Conservation (phyloP, 2,329 filamentous ascomycete species). For the Xylaria sp. region DNA sequence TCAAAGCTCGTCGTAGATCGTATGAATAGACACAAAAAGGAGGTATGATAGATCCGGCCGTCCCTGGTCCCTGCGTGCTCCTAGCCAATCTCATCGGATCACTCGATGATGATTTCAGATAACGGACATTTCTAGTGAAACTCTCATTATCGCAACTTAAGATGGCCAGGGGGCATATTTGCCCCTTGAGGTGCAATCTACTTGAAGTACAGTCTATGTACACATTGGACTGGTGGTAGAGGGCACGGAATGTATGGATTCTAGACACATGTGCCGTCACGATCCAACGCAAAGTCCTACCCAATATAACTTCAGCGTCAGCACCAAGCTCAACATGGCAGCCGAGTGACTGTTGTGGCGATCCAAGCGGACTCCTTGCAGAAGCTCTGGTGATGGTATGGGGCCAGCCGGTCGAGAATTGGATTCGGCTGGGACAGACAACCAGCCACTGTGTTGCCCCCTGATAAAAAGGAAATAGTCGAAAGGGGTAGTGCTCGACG, state of each 20-base stretch:
- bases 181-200: constrained; percentile 3
- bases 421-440: constrained; percentile 1
- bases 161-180: neutral
- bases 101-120: no score
- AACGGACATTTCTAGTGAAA: no score
- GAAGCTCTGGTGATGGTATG: neutral
- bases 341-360: neutral
- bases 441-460: neutral
- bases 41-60: neutral
- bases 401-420: neutral
- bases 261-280: neutral
- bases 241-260: no score
- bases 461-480: neutral
- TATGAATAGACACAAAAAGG: neutral
- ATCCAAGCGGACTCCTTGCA: no score
- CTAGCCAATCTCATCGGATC: constrained; percentile 1
- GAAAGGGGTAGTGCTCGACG: neutral
- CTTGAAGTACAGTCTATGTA: no score
- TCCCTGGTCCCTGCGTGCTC: neutral
- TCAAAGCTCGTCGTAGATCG: neutral
- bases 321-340: neutral
- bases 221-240: neutral
- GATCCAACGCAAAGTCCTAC: no score
- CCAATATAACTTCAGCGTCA: no score
- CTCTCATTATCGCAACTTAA: no score